phyloP scores from a whole-genome alignment of 2,329 filamentous ascomycete genomes.

The Tolypocladium cylindrosporum region DNA sequence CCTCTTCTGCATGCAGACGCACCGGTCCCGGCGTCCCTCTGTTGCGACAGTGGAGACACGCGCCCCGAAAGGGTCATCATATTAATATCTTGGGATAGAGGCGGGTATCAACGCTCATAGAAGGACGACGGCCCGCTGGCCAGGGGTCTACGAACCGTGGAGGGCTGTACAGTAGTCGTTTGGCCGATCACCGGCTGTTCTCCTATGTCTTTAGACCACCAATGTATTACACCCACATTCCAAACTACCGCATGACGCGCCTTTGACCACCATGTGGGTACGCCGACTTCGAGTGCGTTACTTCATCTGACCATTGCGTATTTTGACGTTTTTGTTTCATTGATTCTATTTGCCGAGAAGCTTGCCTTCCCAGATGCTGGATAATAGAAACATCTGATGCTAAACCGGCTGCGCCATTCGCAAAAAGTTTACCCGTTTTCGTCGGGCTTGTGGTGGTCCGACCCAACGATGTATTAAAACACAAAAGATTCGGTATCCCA shows the following conservation, averaged over 20 bases:
- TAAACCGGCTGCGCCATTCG: conserved; percentile 27
- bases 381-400: conserved; percentile 20
- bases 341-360: conserved; percentile 4
- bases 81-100: background rate
- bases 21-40: background rate
- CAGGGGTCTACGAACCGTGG: background rate
- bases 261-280: background rate
- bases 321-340: background rate
- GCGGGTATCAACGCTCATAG: background rate
- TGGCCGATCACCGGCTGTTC: background rate
- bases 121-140: background rate
- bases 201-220: background rate
- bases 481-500: conserved; percentile 15
- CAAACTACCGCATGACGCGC: background rate
- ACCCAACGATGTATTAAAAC: conserved; percentile 20
- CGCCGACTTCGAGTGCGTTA: background rate
- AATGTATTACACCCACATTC: background rate
- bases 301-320: background rate
- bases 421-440: conserved; percentile 16
- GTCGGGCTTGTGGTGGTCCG: conserved; percentile 8
- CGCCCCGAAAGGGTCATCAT: background rate
- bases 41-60: background rate
- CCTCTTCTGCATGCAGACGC: background rate
- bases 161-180: background rate
- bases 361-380: conserved; percentile 3